Evolutionary conservation across 306 rosid genomes (phyloP), one percentile per base, ranked within the genome.

Genomic region (Albizia julibrissin): DNA sequence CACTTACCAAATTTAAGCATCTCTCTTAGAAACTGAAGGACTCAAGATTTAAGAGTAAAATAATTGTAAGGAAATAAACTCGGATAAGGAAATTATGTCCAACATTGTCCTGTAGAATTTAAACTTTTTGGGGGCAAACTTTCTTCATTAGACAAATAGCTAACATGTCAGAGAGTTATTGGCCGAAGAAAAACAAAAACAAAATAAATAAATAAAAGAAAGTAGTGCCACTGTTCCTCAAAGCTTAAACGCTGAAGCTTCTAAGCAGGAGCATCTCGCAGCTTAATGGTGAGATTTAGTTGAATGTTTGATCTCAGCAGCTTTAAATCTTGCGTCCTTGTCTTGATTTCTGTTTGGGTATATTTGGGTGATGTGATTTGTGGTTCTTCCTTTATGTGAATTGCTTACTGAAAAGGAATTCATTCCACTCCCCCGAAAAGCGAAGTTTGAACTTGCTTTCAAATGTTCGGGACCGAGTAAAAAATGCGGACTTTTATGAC

Each of bases 211-310:
- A 3, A 37, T 33, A 58, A 22, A 33, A 16, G 61, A 31, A 49
- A 71, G 39, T 50, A 71, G 11, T 50, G 71, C 3, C 71, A 31
- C 26, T 66, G 40, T 8, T n/a, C 10, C 19, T 62, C 15, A 62
- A 24, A n/a, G 34, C 44, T 37, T 21, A 1, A 52, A 19, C 59
- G 19, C 64, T 46, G 52, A 49, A 66, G 80, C 69, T 66, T 40
- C 49, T 52, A 13, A 49, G 76, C 62, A 40, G 79, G 34, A 69
- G 24, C 75, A 24, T 50, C 67, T 62, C 67, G 42, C 79, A 69
- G 56, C 56, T 66, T 77, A 64, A 76, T 83, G 89, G 84, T 82
- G 59, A 85, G 83, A 44, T 14, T 27, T 31, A 19, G 29, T 47
- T 44, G 46, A 43, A 24, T 7, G 2, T 64, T 24, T 22, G n/a